Base-by-base conservation (phyloP, 768 basidiomycete genomes). In the Amanita rimosa region DNA sequence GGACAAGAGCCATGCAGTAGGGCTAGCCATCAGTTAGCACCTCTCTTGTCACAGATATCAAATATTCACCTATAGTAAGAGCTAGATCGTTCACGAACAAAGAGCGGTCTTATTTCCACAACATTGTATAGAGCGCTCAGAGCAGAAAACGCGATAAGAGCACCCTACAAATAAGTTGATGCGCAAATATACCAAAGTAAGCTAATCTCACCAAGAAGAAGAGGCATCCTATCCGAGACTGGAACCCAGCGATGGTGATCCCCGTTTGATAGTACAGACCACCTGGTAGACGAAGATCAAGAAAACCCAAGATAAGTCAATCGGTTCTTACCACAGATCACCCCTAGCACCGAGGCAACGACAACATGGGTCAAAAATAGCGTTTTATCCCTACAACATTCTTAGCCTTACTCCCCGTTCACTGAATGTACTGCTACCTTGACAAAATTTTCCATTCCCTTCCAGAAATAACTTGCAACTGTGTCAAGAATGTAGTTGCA, bases 51-150 rank as follows among this genome's bases (percentile, higher is more conserved):
- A 53, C 31, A 50, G 31, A 19, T 26, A n/a, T 19, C 31, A 34
- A 5, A 27, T 11, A 34, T 35, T 21, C 49, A 83, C 89, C 85
- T 88, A 61, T 95, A 96, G 63, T 89, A 95, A 3, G 72, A 71
- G 42, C 81, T 81, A 2, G 92, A 85, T 31, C 94, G 72, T 63
- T 98, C 94, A 8, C 94, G 79, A 29, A 96, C 69, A 72, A 97
- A 98, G 16, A 98, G 73, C 0, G 87, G 78, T 24, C 92, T 77
- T 48, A 85, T 73, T 60, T 85, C 84, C 2, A 93, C 80, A 39
- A 96, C 72, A 53, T 94, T 93, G 62, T 91, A 88, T 50, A 98
- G 62, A 0, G 94, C 91, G 56, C 91, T 94, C 37, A 97, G 68
- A 3, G 89, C 78, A 1, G 89, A 91, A 65, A 97, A 96, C 0